Percentiles rank a stretch among this genome's conserved stretches.
These are phyloP conservation scores for Metschnikowia orientalis DNA, from an alignment of 805 yeast species.

Conservation along the genomic window DNA sequence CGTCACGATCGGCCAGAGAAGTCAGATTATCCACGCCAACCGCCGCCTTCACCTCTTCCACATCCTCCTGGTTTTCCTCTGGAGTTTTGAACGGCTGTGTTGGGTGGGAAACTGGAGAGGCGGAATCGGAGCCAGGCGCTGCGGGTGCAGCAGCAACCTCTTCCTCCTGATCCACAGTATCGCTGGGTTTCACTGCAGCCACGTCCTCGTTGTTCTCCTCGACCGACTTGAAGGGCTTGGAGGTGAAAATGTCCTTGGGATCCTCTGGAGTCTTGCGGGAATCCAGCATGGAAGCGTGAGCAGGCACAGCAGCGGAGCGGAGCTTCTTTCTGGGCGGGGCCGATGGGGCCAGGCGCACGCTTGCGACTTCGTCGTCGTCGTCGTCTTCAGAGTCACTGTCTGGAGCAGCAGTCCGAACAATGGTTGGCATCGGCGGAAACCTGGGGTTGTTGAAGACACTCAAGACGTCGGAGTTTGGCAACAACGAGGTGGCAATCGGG, in stretches of 20 bases:
- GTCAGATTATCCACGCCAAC: slow-evolving; percentile 2
- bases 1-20: neutral
- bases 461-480: slow-evolving; percentile 47
- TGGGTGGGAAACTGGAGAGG: neutral
- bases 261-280: neutral
- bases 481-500: slow-evolving; percentile 60
- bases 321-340: slow-evolving; percentile 2
- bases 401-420: slow-evolving; percentile 1
- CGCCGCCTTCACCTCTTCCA: slow-evolving; percentile 5
- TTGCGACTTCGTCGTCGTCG: slow-evolving; percentile 6
- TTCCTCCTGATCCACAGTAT: slow-evolving; percentile 4
- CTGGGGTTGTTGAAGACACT: slow-evolving; percentile 71
- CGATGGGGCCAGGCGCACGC: too few species aligned
- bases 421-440: slow-evolving; percentile 48
- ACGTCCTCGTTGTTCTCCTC: slow-evolving; percentile 4
- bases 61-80: slow-evolving; percentile 3
- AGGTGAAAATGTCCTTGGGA: slow-evolving; percentile 8
- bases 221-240: slow-evolving; percentile 4
- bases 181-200: slow-evolving; percentile 7
- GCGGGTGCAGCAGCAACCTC: neutral
- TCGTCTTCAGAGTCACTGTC: slow-evolving; percentile 8
- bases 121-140: neutral
- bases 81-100: slow-evolving; percentile 6
- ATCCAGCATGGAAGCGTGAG: neutral
- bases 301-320: neutral